Evolutionary conservation across 257 asterid genomes (phyloP), one percentile per base, ranked within the genome.

Genomic region (Solanum neorickii): DNA sequence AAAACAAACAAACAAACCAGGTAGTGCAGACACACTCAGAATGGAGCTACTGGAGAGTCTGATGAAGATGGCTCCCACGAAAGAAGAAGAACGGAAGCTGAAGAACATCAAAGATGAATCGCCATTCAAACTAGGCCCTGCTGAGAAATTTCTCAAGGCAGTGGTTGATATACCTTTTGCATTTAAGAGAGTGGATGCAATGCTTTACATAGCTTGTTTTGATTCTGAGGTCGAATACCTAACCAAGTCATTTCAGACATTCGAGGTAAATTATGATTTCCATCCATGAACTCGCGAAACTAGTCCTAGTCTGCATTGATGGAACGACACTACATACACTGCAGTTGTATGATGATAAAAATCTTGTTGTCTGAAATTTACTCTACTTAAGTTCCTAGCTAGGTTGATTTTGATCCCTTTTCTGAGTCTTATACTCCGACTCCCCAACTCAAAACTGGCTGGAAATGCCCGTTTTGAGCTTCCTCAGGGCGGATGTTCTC

Each of bases 21-120:
- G 99, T 84, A 93, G 91, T 85, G 90, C 95, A 2, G 98, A 95
- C 18, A 31, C 90, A 47, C 89, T 95, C 8, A 96, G 99, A 68
- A 70, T 94, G 7, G 99, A 95, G 91, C 91, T 96, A 74, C 98
- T 95, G 2, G 94, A 92, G 91, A 92, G 97, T 86, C 87, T 96
- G 77, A 89, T 94, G 2, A 95, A 90, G 93, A 96, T 96, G 99
- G 98, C 96, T 72, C 98, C 98, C 4, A 93, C 98, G 2, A 92
- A 90, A 87, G 95, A 93, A 91, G 98, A 96, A 89, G 96, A 95
- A 44, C 90, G 87, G 21, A 95, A 91, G 83, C 91, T 96, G 86
- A 89, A 83, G 91, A 96, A 92, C 87, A 92, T 91, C 87, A 93
- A 90, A 65, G 95, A 94, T 27, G 94, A 93, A 27, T 92, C 93